A percentile compares a stretch with the other conserved stretches of the same genome.
phyloP scores from a whole-genome alignment of 148 eudicot species.

The Dianthus caryophyllus region DNA sequence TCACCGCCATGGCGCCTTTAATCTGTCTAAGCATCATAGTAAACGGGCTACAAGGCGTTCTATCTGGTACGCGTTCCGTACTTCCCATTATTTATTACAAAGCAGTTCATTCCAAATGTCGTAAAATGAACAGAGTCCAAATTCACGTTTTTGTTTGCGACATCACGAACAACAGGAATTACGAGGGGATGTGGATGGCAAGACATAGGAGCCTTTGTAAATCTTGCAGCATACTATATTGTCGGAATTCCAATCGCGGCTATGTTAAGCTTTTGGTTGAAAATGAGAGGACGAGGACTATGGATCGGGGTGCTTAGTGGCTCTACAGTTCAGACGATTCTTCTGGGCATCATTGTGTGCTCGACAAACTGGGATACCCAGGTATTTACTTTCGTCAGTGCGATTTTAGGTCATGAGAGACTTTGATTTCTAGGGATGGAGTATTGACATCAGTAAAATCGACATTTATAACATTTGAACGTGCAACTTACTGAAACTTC shows the following conservation, averaged over 20 bases:
- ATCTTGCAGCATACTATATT: conserved; percentile 70
- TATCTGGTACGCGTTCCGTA: conserved; percentile 43
- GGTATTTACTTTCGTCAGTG: conserved; percentile 21
- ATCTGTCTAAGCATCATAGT: conserved; percentile 47
- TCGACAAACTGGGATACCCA: conserved; percentile 62
- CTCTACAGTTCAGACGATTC: conserved; percentile 39
- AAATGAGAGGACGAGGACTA: conserved; percentile 61
- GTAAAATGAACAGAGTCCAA: too few relatives aligned
- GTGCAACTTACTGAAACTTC: too few relatives aligned
- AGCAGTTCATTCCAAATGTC: too few relatives aligned
- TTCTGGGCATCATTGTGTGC: conserved; percentile 41
- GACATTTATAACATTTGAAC: too few relatives aligned
- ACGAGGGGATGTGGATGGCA: conserved; percentile 98
- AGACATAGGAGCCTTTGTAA: conserved; percentile 73
- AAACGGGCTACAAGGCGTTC: conserved; percentile 60
- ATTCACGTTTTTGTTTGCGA: background rate
- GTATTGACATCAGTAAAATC: too few relatives aligned
- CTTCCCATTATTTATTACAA: background rate
- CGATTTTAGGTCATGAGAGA: too few relatives aligned
- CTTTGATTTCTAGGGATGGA: too few relatives aligned
- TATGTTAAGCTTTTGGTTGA: conserved; percentile 51
- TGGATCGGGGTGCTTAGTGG: conserved; percentile 76
- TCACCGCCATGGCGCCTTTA: conserved; percentile 72
- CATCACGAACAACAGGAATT: conserved; percentile 39
- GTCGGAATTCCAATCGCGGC: conserved; percentile 74